Evolutionary conservation across 2,329 filamentous ascomycete species (phyloP).

Genomic region (Fusarium caatingaense): DNA sequence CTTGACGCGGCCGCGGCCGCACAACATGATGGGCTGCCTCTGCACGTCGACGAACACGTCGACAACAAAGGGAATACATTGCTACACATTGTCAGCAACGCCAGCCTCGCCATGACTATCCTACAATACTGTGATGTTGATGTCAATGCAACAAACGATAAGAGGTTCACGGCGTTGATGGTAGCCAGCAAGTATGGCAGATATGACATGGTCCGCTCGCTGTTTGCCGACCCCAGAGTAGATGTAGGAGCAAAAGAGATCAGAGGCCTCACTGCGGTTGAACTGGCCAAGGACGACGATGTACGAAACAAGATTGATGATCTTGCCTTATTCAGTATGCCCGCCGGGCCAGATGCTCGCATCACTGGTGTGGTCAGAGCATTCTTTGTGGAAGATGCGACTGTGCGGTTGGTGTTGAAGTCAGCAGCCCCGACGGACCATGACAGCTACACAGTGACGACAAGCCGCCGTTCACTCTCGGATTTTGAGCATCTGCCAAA

Average conservation of each 20-base stretch:
- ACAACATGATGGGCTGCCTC: slow-evolving; percentile 81
- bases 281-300: slow-evolving; percentile 97
- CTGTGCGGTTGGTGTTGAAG: slow-evolving; percentile 91
- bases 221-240: slow-evolving; percentile 89
- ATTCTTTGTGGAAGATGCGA: slow-evolving; percentile 97
- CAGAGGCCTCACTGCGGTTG: slow-evolving; percentile 90
- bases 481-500: slow-evolving; percentile 93
- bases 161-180: slow-evolving; percentile 95
- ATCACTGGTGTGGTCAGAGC: slow-evolving; percentile 94
- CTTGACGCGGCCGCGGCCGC: slow-evolving; percentile 77
- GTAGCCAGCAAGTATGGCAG: slow-evolving; percentile 98
- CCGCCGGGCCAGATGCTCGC: slow-evolving; percentile 77
- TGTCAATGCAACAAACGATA: slow-evolving; percentile 94
- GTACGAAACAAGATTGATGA: slow-evolving; percentile 97
- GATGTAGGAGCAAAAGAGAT: slow-evolving; percentile 86
- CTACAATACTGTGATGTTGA: slow-evolving; percentile 91
- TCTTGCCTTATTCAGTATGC: slow-evolving; percentile 82
- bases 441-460: slow-evolving; percentile 91
- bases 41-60: slow-evolving; percentile 93
- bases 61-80: slow-evolving; percentile 94
- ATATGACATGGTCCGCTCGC: slow-evolving; percentile 88
- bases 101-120: slow-evolving; percentile 78
- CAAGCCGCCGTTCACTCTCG: slow-evolving; percentile 84
- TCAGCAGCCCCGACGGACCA: slow-evolving; percentile 87
- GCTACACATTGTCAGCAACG: slow-evolving; percentile 93